A percentile compares a stretch with the other conserved stretches of the same genome.
These are phyloP conservation scores for Colletotrichum plurivorum DNA, from an alignment of 2,329 filamentous ascomycete genomes.

Conservation along the genomic window DNA sequence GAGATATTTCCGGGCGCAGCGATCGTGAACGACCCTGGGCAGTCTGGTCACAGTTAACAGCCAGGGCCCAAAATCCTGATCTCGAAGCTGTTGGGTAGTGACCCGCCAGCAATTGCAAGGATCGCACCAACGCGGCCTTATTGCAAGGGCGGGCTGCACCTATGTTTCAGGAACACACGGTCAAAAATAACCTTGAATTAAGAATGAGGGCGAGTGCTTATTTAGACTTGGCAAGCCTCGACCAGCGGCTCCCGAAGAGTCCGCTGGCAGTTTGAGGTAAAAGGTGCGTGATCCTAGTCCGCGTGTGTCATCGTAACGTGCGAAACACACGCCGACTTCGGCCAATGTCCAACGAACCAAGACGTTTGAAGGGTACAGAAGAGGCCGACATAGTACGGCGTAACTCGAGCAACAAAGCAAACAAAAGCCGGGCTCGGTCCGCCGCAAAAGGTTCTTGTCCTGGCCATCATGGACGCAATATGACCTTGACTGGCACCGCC, in stretches of 20 bases:
- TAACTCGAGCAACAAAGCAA: too few species aligned
- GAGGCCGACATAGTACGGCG: too few species aligned
- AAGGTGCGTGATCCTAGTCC: not conserved
- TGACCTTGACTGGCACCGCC: not conserved
- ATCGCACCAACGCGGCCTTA: constrained; percentile 9
- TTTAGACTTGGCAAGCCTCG: constrained; percentile 24
- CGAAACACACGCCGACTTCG: not conserved
- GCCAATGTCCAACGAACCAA: not conserved
- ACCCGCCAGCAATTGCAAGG: not conserved
- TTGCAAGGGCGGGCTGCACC: constrained; percentile 13
- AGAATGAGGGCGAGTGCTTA: constrained; percentile 21
- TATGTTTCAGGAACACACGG: constrained; percentile 21
- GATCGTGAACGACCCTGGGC: constrained; percentile 8
- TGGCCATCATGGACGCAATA: not conserved
- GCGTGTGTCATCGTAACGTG: not conserved
- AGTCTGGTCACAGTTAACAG: not conserved
- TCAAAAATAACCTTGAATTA: constrained; percentile 33
- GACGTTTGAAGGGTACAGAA: not conserved
- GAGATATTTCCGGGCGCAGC: not conserved
- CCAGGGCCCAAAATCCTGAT: not conserved
- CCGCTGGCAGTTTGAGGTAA: not conserved
- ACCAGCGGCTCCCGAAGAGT: not conserved
- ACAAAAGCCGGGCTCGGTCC: too few species aligned
- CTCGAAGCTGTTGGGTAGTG: not conserved
- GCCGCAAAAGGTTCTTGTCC: not conserved